Conservation (phyloP, 768 basidiomycete genomes). For the Amanita rubescens region DNA sequence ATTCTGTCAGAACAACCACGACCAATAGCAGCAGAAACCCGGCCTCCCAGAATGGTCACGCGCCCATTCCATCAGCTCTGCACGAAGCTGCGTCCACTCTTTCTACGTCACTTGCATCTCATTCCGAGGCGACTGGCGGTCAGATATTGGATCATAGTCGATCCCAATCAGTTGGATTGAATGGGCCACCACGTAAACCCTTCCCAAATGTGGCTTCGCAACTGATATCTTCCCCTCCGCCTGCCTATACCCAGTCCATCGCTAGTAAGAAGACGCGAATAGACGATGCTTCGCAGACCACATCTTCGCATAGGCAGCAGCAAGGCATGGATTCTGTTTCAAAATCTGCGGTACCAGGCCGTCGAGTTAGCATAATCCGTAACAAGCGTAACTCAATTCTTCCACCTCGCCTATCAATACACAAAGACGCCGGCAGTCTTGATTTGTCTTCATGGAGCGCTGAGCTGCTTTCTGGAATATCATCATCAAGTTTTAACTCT, state of each 20-base stretch:
- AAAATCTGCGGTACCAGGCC: background rate
- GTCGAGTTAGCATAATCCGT: constrained; percentile 6
- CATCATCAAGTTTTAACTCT: background rate
- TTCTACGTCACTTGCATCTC: constrained; percentile 19
- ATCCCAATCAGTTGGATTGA: background rate
- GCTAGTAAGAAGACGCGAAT: background rate
- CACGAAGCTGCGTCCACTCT: constrained; percentile 14
- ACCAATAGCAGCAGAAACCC: constrained; percentile 9
- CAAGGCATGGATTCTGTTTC: background rate
- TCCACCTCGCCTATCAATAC: constrained; percentile 6
- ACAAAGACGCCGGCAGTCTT: constrained; percentile 1
- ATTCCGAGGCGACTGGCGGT: constrained; percentile 4
- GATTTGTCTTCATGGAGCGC: constrained; percentile 8
- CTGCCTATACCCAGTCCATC: constrained; percentile 5
- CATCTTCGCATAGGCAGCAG: background rate
- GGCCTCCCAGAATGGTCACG: constrained; percentile 4
- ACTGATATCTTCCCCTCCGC: constrained; percentile 2
- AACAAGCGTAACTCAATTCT: constrained; percentile 5
- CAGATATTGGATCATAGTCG: background rate
- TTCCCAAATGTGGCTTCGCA: constrained; percentile 28
- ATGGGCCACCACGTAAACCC: constrained; percentile 27
- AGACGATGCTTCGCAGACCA: background rate
- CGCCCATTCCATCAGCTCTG: constrained; percentile 4
- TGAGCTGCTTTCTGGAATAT: constrained; percentile 5
- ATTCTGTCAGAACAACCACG: constrained; percentile 10